phyloP scores from a whole-genome alignment of 805 yeast genomes.

The Dipodascus geniculatus region DNA sequence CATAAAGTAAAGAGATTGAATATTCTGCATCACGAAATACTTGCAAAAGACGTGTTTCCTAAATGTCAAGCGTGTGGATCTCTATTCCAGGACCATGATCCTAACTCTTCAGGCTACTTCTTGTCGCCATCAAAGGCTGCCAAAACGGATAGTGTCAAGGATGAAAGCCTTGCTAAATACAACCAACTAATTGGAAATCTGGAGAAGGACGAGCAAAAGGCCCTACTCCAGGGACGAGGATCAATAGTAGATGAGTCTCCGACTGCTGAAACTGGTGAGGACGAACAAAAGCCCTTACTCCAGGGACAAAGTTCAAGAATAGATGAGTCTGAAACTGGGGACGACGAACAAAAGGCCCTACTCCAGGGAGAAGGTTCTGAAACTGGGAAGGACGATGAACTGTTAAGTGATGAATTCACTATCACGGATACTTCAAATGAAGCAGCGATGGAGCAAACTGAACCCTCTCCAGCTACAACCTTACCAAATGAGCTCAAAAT shows the following conservation, averaged over 20 bases:
- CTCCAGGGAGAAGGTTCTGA: conserved; percentile 5
- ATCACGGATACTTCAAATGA: neutral
- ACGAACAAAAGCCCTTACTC: neutral
- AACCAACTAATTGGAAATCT: neutral
- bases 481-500: neutral
- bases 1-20: neutral
- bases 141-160: neutral
- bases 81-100: conserved; percentile 5
- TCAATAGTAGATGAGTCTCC: conserved; percentile 2
- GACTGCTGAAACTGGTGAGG: neutral
- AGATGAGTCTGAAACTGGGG: neutral
- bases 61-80: conserved; percentile 6
- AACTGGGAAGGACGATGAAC: neutral
- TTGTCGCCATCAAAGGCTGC: neutral
- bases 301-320: conserved; percentile 6
- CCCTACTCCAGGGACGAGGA: conserved; percentile 6
- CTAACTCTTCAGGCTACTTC: conserved; percentile 6
- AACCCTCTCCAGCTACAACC: no score
- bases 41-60: neutral
- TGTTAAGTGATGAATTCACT: neutral
- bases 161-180: neutral
- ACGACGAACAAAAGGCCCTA: neutral
- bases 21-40: neutral
- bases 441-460: neutral
- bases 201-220: neutral